These are phyloP conservation scores for Seiridium cupressi DNA, from an alignment of 2,329 filamentous ascomycete genomes.

Conservation along the genomic window DNA sequence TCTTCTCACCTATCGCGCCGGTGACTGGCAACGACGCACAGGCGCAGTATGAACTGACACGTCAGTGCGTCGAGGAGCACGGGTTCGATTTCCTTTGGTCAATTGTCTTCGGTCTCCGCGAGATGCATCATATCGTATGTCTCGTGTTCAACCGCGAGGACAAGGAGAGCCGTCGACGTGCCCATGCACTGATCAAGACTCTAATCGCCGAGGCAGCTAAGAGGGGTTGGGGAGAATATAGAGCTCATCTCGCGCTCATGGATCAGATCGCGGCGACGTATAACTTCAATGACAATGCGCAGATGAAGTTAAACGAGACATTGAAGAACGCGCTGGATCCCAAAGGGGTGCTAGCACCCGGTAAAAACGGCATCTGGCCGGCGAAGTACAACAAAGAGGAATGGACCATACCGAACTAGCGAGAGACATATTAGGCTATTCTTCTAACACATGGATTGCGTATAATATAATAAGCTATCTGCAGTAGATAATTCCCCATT, in stretches of 20 bases:
- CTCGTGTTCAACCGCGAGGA: constrained; percentile 29
- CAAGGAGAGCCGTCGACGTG: constrained; percentile 17
- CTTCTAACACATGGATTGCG: no score
- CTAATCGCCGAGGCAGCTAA: constrained; percentile 36
- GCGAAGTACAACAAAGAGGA: constrained; percentile 19
- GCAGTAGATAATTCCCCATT: no score
- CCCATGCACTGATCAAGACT: constrained; percentile 23
- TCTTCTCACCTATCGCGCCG: constrained; percentile 43
- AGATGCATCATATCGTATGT: constrained; percentile 39
- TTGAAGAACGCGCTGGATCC: constrained; percentile 42
- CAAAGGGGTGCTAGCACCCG: constrained; percentile 29
- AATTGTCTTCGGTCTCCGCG: constrained; percentile 39
- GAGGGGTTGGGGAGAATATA: constrained; percentile 40
- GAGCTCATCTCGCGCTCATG: constrained; percentile 41
- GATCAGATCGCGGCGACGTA: constrained; percentile 42
- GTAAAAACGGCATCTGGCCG: constrained; percentile 30
- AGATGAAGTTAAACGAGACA: constrained; percentile 38
- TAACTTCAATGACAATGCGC: constrained; percentile 36
- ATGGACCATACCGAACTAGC: not conserved
- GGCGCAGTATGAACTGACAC: constrained; percentile 18
- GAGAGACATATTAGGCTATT: no score
- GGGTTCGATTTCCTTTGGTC: constrained; percentile 37
- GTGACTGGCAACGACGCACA: not conserved
- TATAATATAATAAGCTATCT: no score
- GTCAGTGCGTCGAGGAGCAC: constrained; percentile 34